A percentile compares a stretch with the other conserved stretches of the same genome.
Conservation (phyloP, 2,329 filamentous ascomycete species). For the Ophiostoma quercus region DNA sequence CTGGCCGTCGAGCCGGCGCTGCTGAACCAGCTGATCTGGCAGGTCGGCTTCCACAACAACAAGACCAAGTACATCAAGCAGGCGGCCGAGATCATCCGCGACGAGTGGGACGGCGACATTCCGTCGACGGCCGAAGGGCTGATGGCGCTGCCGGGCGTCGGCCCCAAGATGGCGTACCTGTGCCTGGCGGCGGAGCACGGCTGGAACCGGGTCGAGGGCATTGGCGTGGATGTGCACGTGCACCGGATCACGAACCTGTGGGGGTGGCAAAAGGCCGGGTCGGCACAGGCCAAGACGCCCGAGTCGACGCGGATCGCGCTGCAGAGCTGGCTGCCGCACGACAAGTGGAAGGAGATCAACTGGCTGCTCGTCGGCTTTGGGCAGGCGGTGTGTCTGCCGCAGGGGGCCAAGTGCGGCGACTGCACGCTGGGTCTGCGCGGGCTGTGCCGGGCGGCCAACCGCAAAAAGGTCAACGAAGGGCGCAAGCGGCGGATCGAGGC, state of each 20-base stretch:
- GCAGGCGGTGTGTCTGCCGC: conserved; percentile 77
- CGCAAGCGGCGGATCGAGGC: conserved; percentile 45
- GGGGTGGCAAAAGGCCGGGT: conserved; percentile 63
- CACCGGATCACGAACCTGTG: conserved; percentile 92
- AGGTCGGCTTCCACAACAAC: conserved; percentile 91
- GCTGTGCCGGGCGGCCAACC: conserved; percentile 68
- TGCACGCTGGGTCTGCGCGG: conserved; percentile 73
- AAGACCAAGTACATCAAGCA: conserved; percentile 78
- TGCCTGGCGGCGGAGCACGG: conserved; percentile 65
- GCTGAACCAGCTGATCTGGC: conserved; percentile 69
- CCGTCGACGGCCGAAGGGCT: conserved; percentile 72
- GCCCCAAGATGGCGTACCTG: conserved; percentile 91
- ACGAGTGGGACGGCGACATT: conserved; percentile 69
- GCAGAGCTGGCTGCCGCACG: conserved; percentile 75
- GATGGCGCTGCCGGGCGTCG: conserved; percentile 74
- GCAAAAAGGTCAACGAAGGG: conserved; percentile 55
- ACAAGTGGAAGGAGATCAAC: conserved; percentile 91
- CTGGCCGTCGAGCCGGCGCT: conserved; percentile 61
- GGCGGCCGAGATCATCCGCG: conserved; percentile 65
- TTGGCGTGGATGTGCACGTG: conserved; percentile 92
- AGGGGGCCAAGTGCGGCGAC: conserved; percentile 74
- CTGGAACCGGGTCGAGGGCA: conserved; percentile 62
- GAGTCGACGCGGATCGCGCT: conserved; percentile 74
- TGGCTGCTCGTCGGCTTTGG: conserved; percentile 81
- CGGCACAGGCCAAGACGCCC: conserved; percentile 57